Conservation (phyloP, 78 protist species). For the Bodo saltans region DNA sequence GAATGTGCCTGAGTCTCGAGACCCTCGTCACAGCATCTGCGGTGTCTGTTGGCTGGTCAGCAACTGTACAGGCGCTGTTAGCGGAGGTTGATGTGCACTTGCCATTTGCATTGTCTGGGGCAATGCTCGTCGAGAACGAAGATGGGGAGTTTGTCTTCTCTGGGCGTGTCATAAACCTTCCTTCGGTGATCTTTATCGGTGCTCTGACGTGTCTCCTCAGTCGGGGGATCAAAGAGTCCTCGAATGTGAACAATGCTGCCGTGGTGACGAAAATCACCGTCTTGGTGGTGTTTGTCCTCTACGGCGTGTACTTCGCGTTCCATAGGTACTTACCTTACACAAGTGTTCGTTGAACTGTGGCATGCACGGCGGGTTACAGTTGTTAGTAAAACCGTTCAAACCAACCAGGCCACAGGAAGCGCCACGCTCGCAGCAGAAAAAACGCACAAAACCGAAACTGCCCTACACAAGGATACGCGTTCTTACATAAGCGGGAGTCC, state of each 20-base stretch:
- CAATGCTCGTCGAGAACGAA: background rate
- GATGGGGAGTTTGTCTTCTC: background rate
- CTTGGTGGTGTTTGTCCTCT: background rate
- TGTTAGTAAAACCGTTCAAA: no score
- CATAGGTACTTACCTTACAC: no score
- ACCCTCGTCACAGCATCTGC: conserved; percentile 52
- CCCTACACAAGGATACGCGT: no score
- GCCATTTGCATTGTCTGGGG: background rate
- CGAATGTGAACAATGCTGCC: conserved; percentile 33
- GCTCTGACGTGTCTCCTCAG: conserved; percentile 35
- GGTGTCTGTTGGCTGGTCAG: conserved; percentile 61
- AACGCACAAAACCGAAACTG: no score
- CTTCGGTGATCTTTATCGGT: conserved; percentile 1
- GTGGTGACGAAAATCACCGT: conserved; percentile 37
- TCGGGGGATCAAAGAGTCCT: conserved; percentile 53
- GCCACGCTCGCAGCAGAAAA: no score
- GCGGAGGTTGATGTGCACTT: background rate
- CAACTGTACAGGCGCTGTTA: conserved; percentile 29
- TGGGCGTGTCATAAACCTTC: background rate
- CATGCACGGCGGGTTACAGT: no score
- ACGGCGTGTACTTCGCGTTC: background rate
- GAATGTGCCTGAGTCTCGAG: conserved; percentile 54
- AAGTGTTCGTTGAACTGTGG: no score
- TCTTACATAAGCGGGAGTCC: no score
- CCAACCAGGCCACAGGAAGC: no score